Percentiles rank a stretch among this genome's conserved stretches.
Evolutionary conservation across 192 early-diverging fungal species (phyloP).

Genomic region (Gryganskiella cystojenkinii): DNA sequence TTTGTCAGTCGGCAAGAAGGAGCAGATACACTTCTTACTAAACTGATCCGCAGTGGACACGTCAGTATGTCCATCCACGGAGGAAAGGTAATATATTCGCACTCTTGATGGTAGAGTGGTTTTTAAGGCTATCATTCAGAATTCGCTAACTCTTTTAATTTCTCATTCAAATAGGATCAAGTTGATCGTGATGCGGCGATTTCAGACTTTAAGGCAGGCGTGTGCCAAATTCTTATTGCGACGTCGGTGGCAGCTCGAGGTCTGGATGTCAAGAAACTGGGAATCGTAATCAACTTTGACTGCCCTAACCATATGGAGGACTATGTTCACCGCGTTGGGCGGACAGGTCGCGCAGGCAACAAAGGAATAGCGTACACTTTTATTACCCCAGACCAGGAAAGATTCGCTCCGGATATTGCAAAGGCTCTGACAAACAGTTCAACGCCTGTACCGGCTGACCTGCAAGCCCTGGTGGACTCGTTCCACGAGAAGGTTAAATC

Average conservation of each 20-base stretch:
- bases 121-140: not conserved
- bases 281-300: constrained; percentile 96
- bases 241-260: constrained; percentile 97
- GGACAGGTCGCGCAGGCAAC: constrained; percentile 98
- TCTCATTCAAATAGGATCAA: constrained; percentile 68
- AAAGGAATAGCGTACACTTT: constrained; percentile 98
- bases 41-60: constrained; percentile 87
- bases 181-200: constrained; percentile 92
- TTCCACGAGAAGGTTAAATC: constrained; percentile 85
- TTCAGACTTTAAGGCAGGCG: constrained; percentile 92
- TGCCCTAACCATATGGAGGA: constrained; percentile 99
- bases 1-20: constrained; percentile 98
- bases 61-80: constrained; percentile 93
- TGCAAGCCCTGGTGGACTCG: constrained; percentile 81
- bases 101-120: not conserved
- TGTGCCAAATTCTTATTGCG: constrained; percentile 91
- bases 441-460: constrained; percentile 76
- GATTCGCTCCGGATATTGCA: constrained; percentile 90
- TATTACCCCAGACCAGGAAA: constrained; percentile 93
- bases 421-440: constrained; percentile 88
- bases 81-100: constrained; percentile 73
- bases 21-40: constrained; percentile 89
- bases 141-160: not conserved
- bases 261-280: constrained; percentile 93
- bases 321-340: constrained; percentile 97